These are phyloP conservation scores for Aspergillus candidus DNA, from an alignment of 2,329 filamentous ascomycete genomes.

Conservation along the genomic window DNA sequence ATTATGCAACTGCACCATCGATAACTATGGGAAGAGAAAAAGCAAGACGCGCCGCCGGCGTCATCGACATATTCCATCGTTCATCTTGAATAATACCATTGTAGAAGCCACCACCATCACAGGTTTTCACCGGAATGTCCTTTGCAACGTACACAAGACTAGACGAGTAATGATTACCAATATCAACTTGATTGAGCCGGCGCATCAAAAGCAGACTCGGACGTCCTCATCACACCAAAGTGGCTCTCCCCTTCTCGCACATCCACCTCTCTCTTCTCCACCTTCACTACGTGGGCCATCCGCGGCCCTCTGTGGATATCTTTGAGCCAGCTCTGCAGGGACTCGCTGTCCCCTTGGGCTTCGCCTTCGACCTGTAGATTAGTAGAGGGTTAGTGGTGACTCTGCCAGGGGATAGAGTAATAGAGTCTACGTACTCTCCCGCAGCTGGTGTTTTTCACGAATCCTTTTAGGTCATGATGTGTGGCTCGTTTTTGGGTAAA, in stretches of 20 bases:
- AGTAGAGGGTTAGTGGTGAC: neutral
- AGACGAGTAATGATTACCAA: constrained; percentile 2
- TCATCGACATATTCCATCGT: too few species aligned
- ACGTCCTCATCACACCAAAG: constrained; percentile 50
- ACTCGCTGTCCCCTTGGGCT: constrained; percentile 66
- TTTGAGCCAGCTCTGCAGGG: constrained; percentile 64
- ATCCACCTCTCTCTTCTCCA: constrained; percentile 64
- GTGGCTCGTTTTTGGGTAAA: constrained; percentile 42
- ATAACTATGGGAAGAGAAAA: too few species aligned
- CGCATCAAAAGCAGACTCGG: constrained; percentile 22
- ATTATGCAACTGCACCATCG: too few species aligned
- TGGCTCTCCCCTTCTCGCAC: constrained; percentile 60
- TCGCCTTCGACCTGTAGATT: constrained; percentile 72
- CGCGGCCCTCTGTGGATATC: constrained; percentile 69
- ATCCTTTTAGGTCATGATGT: constrained; percentile 42
- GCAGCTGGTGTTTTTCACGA: constrained; percentile 43
- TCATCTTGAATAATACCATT: too few species aligned
- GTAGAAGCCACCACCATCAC: too few species aligned
- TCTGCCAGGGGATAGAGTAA: neutral
- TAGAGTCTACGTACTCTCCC: constrained; percentile 32
- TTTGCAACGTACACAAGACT: neutral
- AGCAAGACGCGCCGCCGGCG: too few species aligned
- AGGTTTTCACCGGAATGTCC: too few species aligned
- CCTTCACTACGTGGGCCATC: constrained; percentile 64
- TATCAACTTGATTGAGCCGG: neutral